These are phyloP conservation scores for Ceratocystis smalleyi DNA, from an alignment of 2,329 filamentous ascomycete species.

Conservation along the genomic window DNA sequence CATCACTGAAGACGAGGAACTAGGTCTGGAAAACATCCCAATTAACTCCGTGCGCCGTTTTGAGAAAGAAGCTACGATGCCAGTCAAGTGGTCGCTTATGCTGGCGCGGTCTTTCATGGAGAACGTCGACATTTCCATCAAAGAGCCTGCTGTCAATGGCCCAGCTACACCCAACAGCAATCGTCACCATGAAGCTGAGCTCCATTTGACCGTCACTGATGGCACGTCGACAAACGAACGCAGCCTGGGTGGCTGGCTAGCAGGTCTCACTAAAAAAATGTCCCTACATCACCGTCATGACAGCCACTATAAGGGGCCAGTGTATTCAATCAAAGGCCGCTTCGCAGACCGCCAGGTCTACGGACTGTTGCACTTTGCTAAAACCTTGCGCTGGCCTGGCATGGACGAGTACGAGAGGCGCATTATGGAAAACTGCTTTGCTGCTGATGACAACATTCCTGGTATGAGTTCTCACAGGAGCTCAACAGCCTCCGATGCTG, in stretches of 20 bases:
- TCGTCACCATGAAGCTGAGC: slow-evolving; percentile 17
- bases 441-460: slow-evolving; percentile 9
- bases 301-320: slow-evolving; percentile 20
- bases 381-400: slow-evolving; percentile 46
- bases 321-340: slow-evolving; percentile 39
- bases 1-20: slow-evolving; percentile 44
- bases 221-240: slow-evolving; percentile 18
- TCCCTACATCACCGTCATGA: slow-evolving; percentile 23
- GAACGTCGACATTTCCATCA: slow-evolving; percentile 44
- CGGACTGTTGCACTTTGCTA: slow-evolving; percentile 48
- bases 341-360: slow-evolving; percentile 43
- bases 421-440: slow-evolving; percentile 32
- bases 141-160: slow-evolving; percentile 21
- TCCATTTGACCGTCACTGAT: slow-evolving; percentile 17
- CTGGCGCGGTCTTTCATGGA: slow-evolving; percentile 52
- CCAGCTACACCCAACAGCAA: neutral
- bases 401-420: slow-evolving; percentile 36
- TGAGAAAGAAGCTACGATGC: slow-evolving; percentile 43
- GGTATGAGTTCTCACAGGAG: neutral
- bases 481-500: neutral
- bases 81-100: slow-evolving; percentile 52
- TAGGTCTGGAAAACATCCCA: slow-evolving; percentile 35
- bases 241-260: slow-evolving; percentile 36
- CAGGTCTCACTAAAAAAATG: slow-evolving; percentile 40
- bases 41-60: slow-evolving; percentile 45